Conservation (phyloP, 768 basidiomycete species). For the Hericium erinaceus region DNA sequence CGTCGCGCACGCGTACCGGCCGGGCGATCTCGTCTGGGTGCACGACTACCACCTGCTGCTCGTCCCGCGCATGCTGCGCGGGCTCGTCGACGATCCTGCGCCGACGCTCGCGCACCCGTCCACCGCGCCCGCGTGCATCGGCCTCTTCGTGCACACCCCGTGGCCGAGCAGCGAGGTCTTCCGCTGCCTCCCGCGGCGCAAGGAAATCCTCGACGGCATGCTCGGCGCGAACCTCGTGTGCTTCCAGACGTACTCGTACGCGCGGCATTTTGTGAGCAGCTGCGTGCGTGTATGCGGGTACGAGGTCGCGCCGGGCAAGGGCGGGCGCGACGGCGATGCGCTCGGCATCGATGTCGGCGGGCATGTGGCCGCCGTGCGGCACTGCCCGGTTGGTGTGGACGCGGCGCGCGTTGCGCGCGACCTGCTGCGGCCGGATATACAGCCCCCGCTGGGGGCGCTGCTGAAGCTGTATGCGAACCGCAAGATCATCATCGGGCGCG, state of each 20-base stretch:
- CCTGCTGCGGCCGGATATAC: constrained; percentile 61
- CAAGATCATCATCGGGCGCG: constrained; percentile 96
- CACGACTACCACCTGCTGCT: constrained; percentile 96
- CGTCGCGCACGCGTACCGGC: constrained; percentile 64
- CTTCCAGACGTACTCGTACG: constrained; percentile 97
- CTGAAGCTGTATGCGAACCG: constrained; percentile 84
- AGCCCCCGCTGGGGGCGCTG: constrained; percentile 85
- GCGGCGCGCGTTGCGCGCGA: constrained; percentile 82
- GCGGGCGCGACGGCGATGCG: constrained; percentile 79
- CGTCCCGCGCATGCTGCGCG: constrained; percentile 77
- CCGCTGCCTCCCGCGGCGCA: constrained; percentile 82
- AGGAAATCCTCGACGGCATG: constrained; percentile 96
- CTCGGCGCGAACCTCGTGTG: constrained; percentile 93
- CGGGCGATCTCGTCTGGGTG: constrained; percentile 77
- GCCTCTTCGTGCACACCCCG: constrained; percentile 95
- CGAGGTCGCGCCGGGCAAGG: constrained; percentile 55
- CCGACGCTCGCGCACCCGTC: background rate
- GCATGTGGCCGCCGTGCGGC: constrained; percentile 69
- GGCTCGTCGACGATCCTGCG: constrained; percentile 29
- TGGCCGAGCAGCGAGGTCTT: constrained; percentile 97
- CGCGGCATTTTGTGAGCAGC: constrained; percentile 88
- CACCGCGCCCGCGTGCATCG: constrained; percentile 44
- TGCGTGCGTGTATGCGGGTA: constrained; percentile 96
- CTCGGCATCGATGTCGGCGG: constrained; percentile 78
- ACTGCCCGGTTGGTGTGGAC: constrained; percentile 95